Evolutionary conservation across 371 early-diverging fungal genomes (phyloP), one percentile per base, ranked within the genome.

Genomic region (Synchytrium microbalum): DNA sequence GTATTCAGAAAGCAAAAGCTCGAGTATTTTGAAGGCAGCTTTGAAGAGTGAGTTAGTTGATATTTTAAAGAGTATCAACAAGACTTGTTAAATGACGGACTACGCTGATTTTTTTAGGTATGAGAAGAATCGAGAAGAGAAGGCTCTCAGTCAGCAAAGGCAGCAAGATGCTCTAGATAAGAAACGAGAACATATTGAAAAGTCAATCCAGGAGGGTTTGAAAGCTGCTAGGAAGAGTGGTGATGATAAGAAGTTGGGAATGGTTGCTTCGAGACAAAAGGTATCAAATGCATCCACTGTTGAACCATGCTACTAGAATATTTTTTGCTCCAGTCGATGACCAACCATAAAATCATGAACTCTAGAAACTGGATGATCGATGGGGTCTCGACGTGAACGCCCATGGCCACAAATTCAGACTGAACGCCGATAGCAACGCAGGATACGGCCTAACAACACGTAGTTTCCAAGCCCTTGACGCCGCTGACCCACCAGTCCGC

Each of bases 181-280:
- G 65, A 80, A 83, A 65, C 77, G 72, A 32, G 83, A 80, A 30
- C 81, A 83, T 16, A 82, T 85, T 2, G 71, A 83, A 63, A 80
- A 73, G 32, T 60, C 58, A 28, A 70, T 86, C 13, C 69, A 84
- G 60, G 76, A 86, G 53, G 85, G 84, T 33, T 70, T 86, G 14
- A 75, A 79, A 62, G 80, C 78, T 58, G 92, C 92, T 25, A 84
- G 82, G 60, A 66, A 81, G 28, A 81, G 83, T 10, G 88, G 88
- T 3, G 88, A 90, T 63, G 92, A 92, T 62, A 91, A 90, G 67
- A 79, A 84, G 29, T 78, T 87, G n/a, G 83, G 79, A 1, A 72
- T 79, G 71, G 82, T 86, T 32, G 87, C 88, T 1, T 85, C 86
- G 3, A 79, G 88, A n/a, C 83, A 81, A 63, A 88, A 85, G 81